phyloP scores from a whole-genome alignment of 805 yeast genomes.

The Candida incommunis region DNA sequence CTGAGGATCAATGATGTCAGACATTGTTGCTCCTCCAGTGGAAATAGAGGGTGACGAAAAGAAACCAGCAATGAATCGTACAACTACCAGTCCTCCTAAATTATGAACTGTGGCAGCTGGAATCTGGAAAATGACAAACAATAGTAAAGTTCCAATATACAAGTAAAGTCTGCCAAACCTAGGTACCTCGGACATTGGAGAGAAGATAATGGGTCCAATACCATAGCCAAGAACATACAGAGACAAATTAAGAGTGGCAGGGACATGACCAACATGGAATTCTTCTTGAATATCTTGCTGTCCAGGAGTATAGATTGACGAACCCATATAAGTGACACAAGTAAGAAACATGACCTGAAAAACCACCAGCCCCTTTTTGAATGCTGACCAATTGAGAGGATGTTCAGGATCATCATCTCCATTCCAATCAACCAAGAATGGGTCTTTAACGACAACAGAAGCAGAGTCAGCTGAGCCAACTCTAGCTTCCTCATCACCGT shows the following conservation, averaged over 20 bases:
- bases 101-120: slow-evolving; percentile 39
- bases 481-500: no score
- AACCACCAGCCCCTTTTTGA: slow-evolving; percentile 27
- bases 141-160: slow-evolving; percentile 31
- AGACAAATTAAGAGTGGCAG: slow-evolving; percentile 38
- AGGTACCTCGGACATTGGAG: slow-evolving; percentile 39
- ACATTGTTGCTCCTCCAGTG: slow-evolving; percentile 44
- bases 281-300: slow-evolving; percentile 29
- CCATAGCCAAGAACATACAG: slow-evolving; percentile 49
- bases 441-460: slow-evolving; percentile 4
- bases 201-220: slow-evolving; percentile 38
- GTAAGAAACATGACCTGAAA: slow-evolving; percentile 31
- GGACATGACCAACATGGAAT: slow-evolving; percentile 27
- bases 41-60: slow-evolving; percentile 43
- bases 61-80: slow-evolving; percentile 42
- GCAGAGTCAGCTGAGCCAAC: no score
- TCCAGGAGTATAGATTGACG: slow-evolving; percentile 47
- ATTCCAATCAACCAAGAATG: slow-evolving; percentile 19
- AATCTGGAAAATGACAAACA: slow-evolving; percentile 38
- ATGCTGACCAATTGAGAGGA: slow-evolving; percentile 43
- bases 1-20: slow-evolving; percentile 32
- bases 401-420: slow-evolving; percentile 21
- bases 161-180: slow-evolving; percentile 36
- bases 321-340: slow-evolving; percentile 40
- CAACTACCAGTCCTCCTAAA: slow-evolving; percentile 34